These are phyloP conservation scores for Fusarium floridanum DNA, from an alignment of 2,329 filamentous ascomycete species.

Conservation along the genomic window DNA sequence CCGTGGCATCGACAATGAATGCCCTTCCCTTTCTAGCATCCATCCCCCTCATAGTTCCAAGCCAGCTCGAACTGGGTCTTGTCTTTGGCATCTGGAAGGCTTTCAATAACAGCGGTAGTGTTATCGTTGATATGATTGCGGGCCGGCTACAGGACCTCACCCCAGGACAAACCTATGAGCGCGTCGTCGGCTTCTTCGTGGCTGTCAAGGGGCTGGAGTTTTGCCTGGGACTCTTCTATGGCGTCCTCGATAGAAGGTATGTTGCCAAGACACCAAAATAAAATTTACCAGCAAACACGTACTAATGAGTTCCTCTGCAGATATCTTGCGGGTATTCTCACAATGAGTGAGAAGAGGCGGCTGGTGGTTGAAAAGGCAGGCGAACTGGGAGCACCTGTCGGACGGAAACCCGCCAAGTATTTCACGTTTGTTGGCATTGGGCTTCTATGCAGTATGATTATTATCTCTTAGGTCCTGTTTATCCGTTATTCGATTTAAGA, in stretches of 20 bases:
- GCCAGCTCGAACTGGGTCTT: constrained; percentile 43
- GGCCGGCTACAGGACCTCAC: constrained; percentile 45
- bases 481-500: background rate
- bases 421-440: background rate
- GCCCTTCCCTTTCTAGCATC: constrained; percentile 44
- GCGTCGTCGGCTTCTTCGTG: constrained; percentile 44
- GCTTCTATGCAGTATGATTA: background rate
- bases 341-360: background rate
- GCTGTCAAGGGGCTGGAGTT: constrained; percentile 45
- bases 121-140: constrained; percentile 47
- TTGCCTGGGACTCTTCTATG: constrained; percentile 45
- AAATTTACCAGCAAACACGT: no score
- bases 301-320: no score
- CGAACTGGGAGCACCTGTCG: background rate
- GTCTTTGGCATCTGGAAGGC: constrained; percentile 47
- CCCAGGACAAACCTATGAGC: constrained; percentile 41
- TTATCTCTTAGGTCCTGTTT: background rate
- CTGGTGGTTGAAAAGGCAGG: background rate
- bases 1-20: constrained; percentile 44
- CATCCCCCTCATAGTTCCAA: constrained; percentile 24
- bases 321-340: background rate
- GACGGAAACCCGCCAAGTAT: background rate
- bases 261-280: no score
- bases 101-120: constrained; percentile 46
- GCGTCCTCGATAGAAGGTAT: constrained; percentile 22